Percentiles rank a stretch among this genome's conserved stretches.
Conservation (phyloP, 139 green algal genomes). For the Closterium sp. region DNA sequence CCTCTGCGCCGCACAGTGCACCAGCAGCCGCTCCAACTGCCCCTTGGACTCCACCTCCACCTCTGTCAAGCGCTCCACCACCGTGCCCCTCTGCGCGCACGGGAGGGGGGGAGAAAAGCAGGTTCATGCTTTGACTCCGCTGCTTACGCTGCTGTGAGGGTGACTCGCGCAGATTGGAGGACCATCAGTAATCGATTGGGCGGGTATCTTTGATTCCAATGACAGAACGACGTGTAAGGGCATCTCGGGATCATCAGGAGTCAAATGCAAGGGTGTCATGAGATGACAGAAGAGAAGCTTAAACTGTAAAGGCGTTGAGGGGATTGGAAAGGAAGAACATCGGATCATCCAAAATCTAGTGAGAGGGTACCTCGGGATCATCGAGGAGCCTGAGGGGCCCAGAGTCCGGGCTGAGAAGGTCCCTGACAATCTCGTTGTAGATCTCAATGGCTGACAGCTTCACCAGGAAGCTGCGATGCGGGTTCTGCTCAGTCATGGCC, state of each 20-base stretch:
- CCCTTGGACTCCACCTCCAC: constrained; percentile 75
- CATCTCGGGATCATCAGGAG: neutral
- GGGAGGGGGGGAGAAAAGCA: neutral
- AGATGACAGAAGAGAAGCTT: neutral
- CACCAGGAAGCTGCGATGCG: constrained; percentile 84
- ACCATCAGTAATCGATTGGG: neutral
- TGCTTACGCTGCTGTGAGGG: neutral
- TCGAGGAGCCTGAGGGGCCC: constrained; percentile 44
- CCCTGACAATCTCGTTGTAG: constrained; percentile 98
- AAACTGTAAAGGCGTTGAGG: neutral
- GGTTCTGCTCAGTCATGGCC: constrained; percentile 14
- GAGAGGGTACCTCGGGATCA: constrained; percentile 42
- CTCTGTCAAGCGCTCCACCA: constrained; percentile 87
- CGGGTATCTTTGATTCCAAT: neutral
- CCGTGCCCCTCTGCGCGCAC: constrained; percentile 36
- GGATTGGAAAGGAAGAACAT: no score
- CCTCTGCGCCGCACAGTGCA: constrained; percentile 58
- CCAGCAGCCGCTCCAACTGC: constrained; percentile 6
- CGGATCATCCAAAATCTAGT: no score
- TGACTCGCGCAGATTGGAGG: neutral
- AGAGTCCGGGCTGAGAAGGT: constrained; percentile 75
- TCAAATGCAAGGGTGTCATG: neutral
- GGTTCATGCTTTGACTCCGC: neutral
- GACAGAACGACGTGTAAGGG: neutral
- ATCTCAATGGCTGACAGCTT: constrained; percentile 98